Evolutionary conservation across 2,329 filamentous ascomycete species (phyloP), one percentile per base, ranked within the genome.

Genomic region (Fusarium torulosum): DNA sequence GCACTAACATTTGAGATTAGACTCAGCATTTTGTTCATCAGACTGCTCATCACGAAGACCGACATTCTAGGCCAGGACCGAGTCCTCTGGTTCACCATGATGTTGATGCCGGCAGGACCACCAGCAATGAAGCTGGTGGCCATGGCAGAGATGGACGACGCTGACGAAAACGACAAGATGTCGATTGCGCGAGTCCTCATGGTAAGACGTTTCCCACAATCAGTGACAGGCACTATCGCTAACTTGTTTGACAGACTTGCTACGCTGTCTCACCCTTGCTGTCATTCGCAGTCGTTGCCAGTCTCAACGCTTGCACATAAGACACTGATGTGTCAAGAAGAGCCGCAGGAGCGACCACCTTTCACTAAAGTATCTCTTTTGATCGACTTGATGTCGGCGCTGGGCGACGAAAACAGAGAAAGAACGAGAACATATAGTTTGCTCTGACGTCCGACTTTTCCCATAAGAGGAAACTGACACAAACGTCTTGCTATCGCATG

Each of bases 141-240:
- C 13, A 66, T 66, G 63, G 63, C 63, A 2, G 63, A 66, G 43
- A 58, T 58, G 5, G 63, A 66, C 2, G 63, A 66, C 5, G 63
- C 63, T 0, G 63, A 67, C 11, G 63, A 66, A 13, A 43, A 66
- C 11, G 63, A 66, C 47, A 66, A 67, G 13, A 66, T 66, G 63
- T 66, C 63, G 2, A 66, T 66, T 15, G 57, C 63, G 3, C 50
- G 52, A 9, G 45, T 66, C 8, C 44, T 66, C 6, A 66, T 66
- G 63, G 63, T 66, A 63, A 44, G 29, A 4, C 0, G 7, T 9
- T 7, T 1, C 4, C 9, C 13, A 1, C 4, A 2, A 2, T 15
- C 1, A 2, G 1, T 7, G 1, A 13, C 6, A 3, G 0, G 6
- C 1, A 19, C 5, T 0, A 4, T 3, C 2, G 3, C 56, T 66